Base-by-base conservation (phyloP, 1,284 basidiomycete species). In the Rhodotorula sp. region DNA sequence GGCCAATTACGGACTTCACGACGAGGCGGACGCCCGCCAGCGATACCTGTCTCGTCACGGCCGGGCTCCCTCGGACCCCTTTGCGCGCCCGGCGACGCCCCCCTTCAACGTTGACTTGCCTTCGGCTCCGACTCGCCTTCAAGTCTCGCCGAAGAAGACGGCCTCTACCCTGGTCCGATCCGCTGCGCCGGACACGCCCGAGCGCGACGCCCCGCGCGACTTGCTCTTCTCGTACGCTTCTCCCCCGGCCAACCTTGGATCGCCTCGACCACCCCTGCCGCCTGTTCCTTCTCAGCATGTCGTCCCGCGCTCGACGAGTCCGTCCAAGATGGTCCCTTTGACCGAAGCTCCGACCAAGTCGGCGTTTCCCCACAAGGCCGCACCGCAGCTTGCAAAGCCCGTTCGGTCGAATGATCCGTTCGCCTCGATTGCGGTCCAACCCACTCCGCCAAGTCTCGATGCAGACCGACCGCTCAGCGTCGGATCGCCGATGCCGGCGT, bases 111-210 rank as follows among this genome's bases (percentile, higher is more conserved):
- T 75, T 58, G 44, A 49, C 49, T 66, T 75, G 7, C 73, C 73
- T 24, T 22, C 66, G 14, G 66, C 70, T 4, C 73, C 71, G 22
- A 54, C 62, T 3, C 70, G 59, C 8, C 59, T 71, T 3, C 73
- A 75, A n/a, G 58, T 64, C 42, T 75, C 73, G 51, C 73, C 73
- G 6, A 75, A 67, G 46, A 75, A 75, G 62, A 44, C 63, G 6
- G 57, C 57, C 18, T 60, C 68, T n/a, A 46, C 60, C 1, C 54
- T 72, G 20, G 29, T 70, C 4, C 70, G 73, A 3, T 33, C 62
- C 1, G 18, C 67, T 2, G 61, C 59, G 33, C 45, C 69, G 42
- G 58, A 62, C 1, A 55, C 62, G 62, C 62, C 62, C 42, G 62
- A 46, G 53, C 48, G 64, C 42, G 30, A 45, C 29, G 24, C 51